Evolutionary conservation across 148 eudicot genomes (phyloP), one percentile per base, ranked within the genome.

Genomic region (Camellia granthamiana): DNA sequence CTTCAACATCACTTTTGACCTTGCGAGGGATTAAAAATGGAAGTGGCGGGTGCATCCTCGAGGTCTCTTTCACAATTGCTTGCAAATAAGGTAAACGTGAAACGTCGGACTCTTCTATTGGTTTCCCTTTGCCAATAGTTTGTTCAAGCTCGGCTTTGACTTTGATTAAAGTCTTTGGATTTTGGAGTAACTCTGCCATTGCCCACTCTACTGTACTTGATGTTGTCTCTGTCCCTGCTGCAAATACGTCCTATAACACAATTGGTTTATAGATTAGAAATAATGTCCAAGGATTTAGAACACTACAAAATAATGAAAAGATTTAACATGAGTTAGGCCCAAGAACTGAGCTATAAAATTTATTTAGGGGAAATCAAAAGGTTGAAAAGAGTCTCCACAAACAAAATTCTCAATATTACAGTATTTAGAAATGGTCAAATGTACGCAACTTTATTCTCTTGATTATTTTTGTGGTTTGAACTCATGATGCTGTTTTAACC

Each of bases 171-270:
- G 13, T 49, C 79, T 77, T 43, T 21, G 79, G 79, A 46, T 63
- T 77, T 69, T 4, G 70, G 4, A 77, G 69, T 9, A 77, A 43
- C 70, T 77, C 79, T 3, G 79, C 70, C 79, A 77, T 77, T 62
- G 79, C 79, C 79, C 79, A 77, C 42, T 77, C 79, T 6, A 77
- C 15, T 6, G 70, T 77, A 59, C 79, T 63, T 63, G 79, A 77
- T 5, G 70, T 47, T 47, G 79, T 77, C 15, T 77, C 70, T 0
- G 79, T 77, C 19, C 71, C 79, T 7, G 70, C 79, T 0, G 49
- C 70, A 18, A 77, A 77, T 63, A 77, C 7, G 60, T 77, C 79
- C 69, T 77, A 70, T 13, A 21, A 12, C 54, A 19, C 2, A 41
- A 14, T 52, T 51, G 42, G 12, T 5, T 18, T 44, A 7, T 41